Evolutionary conservation across 768 basidiomycete species (phyloP).

Genomic region (Boletus rubropictus): DNA sequence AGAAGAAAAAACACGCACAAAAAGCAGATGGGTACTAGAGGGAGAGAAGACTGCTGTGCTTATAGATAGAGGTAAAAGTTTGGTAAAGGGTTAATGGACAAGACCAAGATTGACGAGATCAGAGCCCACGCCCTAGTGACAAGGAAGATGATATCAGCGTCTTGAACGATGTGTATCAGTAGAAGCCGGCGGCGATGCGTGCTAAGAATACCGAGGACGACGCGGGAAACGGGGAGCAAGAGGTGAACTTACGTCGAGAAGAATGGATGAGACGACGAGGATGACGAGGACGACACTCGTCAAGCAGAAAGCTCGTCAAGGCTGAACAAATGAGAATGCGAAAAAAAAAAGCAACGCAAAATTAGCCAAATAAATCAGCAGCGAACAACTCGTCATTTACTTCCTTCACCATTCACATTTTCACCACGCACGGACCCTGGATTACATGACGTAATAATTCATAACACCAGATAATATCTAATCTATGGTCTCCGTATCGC

Average conservation of each 20-base stretch:
- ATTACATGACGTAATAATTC: slow-evolving; percentile 11
- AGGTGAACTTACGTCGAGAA: slow-evolving; percentile 23
- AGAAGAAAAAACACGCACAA: slow-evolving; percentile 38
- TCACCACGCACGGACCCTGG: slow-evolving; percentile 30
- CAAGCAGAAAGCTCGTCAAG: slow-evolving; percentile 18
- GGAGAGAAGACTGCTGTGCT: slow-evolving; percentile 33
- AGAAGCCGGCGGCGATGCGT: neutral
- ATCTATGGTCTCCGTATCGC: slow-evolving; percentile 1
- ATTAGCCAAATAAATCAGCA: slow-evolving; percentile 8
- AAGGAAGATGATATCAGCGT: slow-evolving; percentile 5
- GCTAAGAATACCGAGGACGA: neutral
- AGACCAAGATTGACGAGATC: slow-evolving; percentile 32
- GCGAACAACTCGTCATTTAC: slow-evolving; percentile 9
- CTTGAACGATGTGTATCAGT: neutral
- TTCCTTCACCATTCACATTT: slow-evolving; percentile 15
- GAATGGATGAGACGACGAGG: slow-evolving; percentile 9
- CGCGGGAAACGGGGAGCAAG: neutral
- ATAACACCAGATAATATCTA: slow-evolving; percentile 4
- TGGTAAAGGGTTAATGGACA: slow-evolving; percentile 32
- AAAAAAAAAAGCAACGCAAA: slow-evolving; percentile 18
- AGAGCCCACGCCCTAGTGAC: slow-evolving; percentile 22
- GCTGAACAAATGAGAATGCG: slow-evolving; percentile 14
- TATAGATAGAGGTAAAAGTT: slow-evolving; percentile 36
- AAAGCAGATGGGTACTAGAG: slow-evolving; percentile 28
- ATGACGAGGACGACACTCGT: slow-evolving; percentile 18